These are phyloP conservation scores for Emergomyces orientalis DNA, from an alignment of 2,329 filamentous ascomycete species.

Conservation along the genomic window DNA sequence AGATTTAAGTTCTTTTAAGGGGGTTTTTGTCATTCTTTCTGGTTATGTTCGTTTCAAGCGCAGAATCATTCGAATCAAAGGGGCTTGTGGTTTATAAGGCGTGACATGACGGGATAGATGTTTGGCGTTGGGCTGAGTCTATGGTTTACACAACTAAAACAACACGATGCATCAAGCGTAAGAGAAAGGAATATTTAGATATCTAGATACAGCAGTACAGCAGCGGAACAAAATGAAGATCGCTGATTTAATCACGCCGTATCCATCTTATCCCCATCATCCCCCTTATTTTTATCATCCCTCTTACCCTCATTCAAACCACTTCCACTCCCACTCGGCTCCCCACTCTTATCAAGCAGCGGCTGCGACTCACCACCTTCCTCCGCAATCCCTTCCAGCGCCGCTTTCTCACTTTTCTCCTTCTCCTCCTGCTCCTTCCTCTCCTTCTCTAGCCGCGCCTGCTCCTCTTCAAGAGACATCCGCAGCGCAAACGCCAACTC, in stretches of 20 bases:
- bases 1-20: background rate
- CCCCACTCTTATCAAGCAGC: conserved; percentile 54
- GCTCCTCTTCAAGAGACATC: conserved; percentile 98
- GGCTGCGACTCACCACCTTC: conserved; percentile 56
- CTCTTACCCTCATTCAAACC: conserved; percentile 45
- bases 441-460: conserved; percentile 80
- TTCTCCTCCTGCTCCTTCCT: conserved; percentile 63
- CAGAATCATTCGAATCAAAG: background rate
- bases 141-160: conserved; percentile 3
- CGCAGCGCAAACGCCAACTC: conserved; percentile 88
- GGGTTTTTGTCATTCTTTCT: background rate
- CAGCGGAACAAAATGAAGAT: background rate
- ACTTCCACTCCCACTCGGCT: conserved; percentile 57
- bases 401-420: conserved; percentile 60
- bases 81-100: too few relatives aligned
- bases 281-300: conserved; percentile 40
- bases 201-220: conserved; percentile 1
- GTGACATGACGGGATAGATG: background rate
- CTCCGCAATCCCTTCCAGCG: conserved; percentile 73
- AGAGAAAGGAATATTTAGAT: background rate
- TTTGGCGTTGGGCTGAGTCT: conserved; percentile 5
- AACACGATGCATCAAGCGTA: conserved; percentile 7
- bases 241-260: conserved; percentile 53
- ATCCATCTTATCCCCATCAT: conserved; percentile 75
- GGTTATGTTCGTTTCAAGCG: background rate